A percentile compares a stretch with the other conserved stretches of the same genome.
These are phyloP conservation scores for Microstegium vimineum DNA, from an alignment of 176 grass and related monocot genomes.

Conservation along the genomic window DNA sequence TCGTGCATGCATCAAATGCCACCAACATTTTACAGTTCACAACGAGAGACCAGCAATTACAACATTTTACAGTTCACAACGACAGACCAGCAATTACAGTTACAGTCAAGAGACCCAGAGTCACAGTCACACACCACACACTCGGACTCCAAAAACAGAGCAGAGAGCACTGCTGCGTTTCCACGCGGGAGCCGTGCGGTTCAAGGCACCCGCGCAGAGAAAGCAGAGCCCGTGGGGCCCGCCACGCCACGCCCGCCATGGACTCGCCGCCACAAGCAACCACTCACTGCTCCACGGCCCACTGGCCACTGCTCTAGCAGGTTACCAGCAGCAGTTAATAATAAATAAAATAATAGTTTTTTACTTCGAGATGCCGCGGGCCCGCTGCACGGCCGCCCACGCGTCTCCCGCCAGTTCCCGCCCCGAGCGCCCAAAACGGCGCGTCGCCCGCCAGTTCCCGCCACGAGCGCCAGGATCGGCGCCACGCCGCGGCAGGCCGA, in stretches of 20 bases:
- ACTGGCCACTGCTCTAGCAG: background rate
- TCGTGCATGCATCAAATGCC: too few species aligned
- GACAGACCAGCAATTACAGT: background rate
- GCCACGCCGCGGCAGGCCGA: background rate
- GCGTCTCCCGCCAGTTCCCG: slow-evolving; percentile 22
- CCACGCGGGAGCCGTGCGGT: slow-evolving; percentile 31
- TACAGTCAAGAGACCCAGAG: too few species aligned
- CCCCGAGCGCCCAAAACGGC: background rate
- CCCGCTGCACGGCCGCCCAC: background rate
- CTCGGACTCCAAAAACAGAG: background rate
- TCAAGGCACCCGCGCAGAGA: slow-evolving; percentile 24
- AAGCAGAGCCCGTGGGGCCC: slow-evolving; percentile 12
- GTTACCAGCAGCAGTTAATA: background rate
- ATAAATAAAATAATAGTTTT: slow-evolving; percentile 19
- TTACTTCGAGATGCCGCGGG: background rate
- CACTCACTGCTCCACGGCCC: background rate
- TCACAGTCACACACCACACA: too few species aligned
- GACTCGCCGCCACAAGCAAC: background rate
- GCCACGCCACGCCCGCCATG: background rate
- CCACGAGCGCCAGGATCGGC: background rate
- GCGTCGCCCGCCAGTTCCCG: slow-evolving; percentile 6
- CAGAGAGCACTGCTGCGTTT: background rate
- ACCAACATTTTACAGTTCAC: background rate
- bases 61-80: background rate
- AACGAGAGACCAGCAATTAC: background rate